These are phyloP conservation scores for Tetraselmis striata DNA, from an alignment of 139 green algal species.

Conservation along the genomic window DNA sequence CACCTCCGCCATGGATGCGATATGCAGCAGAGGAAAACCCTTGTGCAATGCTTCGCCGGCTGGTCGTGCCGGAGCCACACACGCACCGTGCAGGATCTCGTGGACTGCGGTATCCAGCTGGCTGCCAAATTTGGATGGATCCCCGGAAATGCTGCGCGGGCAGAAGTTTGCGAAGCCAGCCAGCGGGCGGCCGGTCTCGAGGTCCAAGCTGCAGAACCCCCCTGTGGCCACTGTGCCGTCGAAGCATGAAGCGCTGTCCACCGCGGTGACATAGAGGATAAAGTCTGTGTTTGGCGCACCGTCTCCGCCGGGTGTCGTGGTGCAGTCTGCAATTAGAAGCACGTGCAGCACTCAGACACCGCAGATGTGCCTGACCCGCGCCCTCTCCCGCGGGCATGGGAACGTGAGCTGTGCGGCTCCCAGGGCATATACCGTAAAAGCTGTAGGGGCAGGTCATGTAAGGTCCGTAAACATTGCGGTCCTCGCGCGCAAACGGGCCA, in stretches of 20 bases:
- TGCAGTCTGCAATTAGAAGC: conserved; percentile 3
- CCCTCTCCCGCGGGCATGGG: not conserved
- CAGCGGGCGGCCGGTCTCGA: not conserved
- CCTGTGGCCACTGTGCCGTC: conserved; percentile 1
- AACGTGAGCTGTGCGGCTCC: not conserved
- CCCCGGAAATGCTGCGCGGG: not conserved
- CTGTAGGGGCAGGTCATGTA: conserved; percentile 1
- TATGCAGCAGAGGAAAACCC: too few relatives aligned
- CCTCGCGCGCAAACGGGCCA: not conserved
- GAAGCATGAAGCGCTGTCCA: not conserved
- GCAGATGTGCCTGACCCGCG: not conserved
- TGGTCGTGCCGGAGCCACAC: too few relatives aligned
- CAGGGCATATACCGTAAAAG: not conserved
- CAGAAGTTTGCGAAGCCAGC: conserved; percentile 9
- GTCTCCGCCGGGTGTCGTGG: not conserved
- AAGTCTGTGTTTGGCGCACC: conserved; percentile 2
- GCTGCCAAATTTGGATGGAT: not conserved
- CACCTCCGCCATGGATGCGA: too few relatives aligned
- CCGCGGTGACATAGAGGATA: conserved; percentile 8
- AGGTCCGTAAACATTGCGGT: not conserved
- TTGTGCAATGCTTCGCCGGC: too few relatives aligned
- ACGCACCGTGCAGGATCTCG: conserved; percentile 8
- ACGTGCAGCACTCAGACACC: too few relatives aligned
- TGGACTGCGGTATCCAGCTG: conserved; percentile 8
- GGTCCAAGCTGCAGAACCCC: conserved; percentile 4